Evolutionary conservation across 2,329 filamentous ascomycete species (phyloP).

Genomic region (Coniella vitis): DNA sequence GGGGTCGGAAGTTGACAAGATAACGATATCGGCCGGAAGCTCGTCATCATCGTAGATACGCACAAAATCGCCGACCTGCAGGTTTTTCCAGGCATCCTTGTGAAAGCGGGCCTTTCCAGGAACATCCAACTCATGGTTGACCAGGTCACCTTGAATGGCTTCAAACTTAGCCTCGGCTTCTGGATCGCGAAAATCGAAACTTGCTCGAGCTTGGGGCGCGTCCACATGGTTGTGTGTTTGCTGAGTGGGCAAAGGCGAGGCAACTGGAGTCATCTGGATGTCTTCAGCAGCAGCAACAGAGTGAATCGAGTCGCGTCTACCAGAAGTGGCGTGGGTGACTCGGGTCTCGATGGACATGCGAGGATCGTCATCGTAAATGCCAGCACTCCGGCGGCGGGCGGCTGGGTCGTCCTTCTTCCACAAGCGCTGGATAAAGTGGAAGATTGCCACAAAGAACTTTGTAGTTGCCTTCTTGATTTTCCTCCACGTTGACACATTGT

Average conservation of each 20-base stretch:
- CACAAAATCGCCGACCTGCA: conserved; percentile 93
- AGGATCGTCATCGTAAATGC: conserved; percentile 44
- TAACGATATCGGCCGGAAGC: conserved; percentile 86
- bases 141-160: conserved; percentile 50
- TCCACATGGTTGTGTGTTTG: conserved; percentile 26
- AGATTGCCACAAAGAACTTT: conserved; percentile 48
- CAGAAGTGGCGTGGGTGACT: conserved; percentile 44
- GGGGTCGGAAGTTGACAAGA: conserved; percentile 85
- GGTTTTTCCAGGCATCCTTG: conserved; percentile 88
- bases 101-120: conserved; percentile 78
- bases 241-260: conserved; percentile 61
- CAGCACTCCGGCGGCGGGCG: conserved; percentile 41
- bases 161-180: conserved; percentile 34
- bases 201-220: conserved; percentile 24
- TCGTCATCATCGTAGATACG: conserved; percentile 95
- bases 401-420: conserved; percentile 45
- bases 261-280: conserved; percentile 94
- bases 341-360: conserved; percentile 62
- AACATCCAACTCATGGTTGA: conserved; percentile 62
- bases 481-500: conserved; percentile 80
- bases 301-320: conserved; percentile 33
- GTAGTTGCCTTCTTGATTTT: conserved; percentile 84
- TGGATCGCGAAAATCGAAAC: conserved; percentile 25
- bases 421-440: conserved; percentile 37
- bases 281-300: conserved; percentile 55